A percentile compares a stretch with the other conserved stretches of the same genome.
Evolutionary conservation across 192 early-diverging fungal species (phyloP).

Genomic region (Kappamyces sp.): DNA sequence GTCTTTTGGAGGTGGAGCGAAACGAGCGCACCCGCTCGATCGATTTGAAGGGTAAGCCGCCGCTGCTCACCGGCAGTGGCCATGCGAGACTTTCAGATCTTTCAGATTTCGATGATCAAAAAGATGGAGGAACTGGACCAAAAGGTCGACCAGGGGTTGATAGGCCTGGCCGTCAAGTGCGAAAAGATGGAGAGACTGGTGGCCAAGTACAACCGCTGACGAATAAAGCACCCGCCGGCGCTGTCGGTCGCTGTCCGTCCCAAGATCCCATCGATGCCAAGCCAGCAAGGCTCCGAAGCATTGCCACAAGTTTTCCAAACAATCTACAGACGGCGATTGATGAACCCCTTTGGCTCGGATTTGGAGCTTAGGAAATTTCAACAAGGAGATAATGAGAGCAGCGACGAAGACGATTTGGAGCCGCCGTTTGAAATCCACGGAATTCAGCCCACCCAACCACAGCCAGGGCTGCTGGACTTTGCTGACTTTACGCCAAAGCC

Average conservation of each 20-base stretch:
- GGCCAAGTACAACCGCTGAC: constrained; percentile 19
- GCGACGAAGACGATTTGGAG: constrained; percentile 21
- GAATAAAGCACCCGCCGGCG: too few species aligned
- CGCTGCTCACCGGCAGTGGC: constrained; percentile 27
- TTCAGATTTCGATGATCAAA: constrained; percentile 43
- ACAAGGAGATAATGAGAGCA: constrained; percentile 7
- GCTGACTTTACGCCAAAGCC: neutral
- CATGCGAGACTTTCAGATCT: constrained; percentile 38
- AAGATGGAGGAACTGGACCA: constrained; percentile 43
- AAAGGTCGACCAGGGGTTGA: constrained; percentile 38
- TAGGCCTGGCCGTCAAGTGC: constrained; percentile 34
- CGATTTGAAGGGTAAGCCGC: constrained; percentile 38
- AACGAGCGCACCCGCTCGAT: constrained; percentile 44
- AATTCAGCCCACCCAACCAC: neutral
- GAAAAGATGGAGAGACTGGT: constrained; percentile 42
- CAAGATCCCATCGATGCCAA: too few species aligned
- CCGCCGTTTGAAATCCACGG: constrained; percentile 17
- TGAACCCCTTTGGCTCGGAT: too few species aligned
- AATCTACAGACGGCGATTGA: too few species aligned
- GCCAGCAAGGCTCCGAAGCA: too few species aligned
- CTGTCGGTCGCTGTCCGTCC: too few species aligned
- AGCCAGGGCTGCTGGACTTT: neutral
- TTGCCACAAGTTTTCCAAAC: too few species aligned
- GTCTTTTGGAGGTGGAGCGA: constrained; percentile 39
- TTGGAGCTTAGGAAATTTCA: constrained; percentile 12